These are phyloP conservation scores for Populus hybrid DNA, from an alignment of 441 rosid species.

Conservation along the genomic window DNA sequence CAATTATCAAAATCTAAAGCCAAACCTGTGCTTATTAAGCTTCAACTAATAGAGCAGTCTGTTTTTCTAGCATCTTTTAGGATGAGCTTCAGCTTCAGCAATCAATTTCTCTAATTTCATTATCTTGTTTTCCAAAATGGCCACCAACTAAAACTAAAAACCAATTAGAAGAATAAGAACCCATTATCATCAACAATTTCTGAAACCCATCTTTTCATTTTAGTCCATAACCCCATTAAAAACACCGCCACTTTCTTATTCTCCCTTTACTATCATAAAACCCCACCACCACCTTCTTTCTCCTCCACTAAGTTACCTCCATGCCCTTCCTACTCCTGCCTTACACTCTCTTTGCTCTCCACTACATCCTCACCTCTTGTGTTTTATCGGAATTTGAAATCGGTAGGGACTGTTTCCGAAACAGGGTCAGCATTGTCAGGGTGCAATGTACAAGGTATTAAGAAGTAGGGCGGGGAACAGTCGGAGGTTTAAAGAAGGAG, in stretches of 20 bases:
- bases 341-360: constrained; percentile 21
- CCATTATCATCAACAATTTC: constrained; percentile 29
- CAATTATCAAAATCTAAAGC: neutral
- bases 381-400: constrained; percentile 18
- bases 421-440: constrained; percentile 43
- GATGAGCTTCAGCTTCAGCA: constrained; percentile 85
- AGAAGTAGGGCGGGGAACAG: constrained; percentile 16
- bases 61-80: constrained; percentile 67
- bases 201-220: constrained; percentile 46
- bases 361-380: constrained; percentile 12
- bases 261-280: constrained; percentile 17
- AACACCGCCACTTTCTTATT: constrained; percentile 38
- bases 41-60: constrained; percentile 70
- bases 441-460: constrained; percentile 50
- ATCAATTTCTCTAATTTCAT: constrained; percentile 63
- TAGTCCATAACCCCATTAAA: constrained; percentile 60
- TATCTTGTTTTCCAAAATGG: constrained; percentile 78
- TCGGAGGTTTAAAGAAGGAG: constrained; percentile 18
- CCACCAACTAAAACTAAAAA: constrained; percentile 46
- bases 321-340: constrained; percentile 18
- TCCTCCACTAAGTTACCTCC: constrained; percentile 19
- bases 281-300: constrained; percentile 31
- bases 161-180: constrained; percentile 46
- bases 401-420: constrained; percentile 18
- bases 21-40: constrained; percentile 83